phyloP scores from a whole-genome alignment of 2,329 filamentous ascomycete species.

The Alternaria viburni region DNA sequence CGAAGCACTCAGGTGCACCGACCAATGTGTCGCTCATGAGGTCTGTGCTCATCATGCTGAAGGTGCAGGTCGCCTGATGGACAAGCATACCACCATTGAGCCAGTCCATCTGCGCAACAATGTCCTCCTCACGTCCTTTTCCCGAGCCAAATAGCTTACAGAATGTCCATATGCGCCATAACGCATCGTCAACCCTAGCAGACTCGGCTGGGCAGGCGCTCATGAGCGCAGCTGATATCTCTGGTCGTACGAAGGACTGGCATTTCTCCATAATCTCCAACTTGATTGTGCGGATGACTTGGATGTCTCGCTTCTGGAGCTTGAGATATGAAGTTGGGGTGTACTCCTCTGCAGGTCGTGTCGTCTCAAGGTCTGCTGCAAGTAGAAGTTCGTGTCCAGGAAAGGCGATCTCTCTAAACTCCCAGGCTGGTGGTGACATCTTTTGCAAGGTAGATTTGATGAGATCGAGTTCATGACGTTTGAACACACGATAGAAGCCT shows the following conservation, averaged over 20 bases:
- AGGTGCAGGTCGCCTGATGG: constrained; percentile 53
- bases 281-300: constrained; percentile 62
- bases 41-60: constrained; percentile 57
- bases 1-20: constrained; percentile 64
- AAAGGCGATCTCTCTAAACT: constrained; percentile 64
- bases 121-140: constrained; percentile 64
- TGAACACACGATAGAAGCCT: constrained; percentile 65
- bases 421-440: constrained; percentile 65
- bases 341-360: constrained; percentile 59
- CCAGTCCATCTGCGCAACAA: constrained; percentile 68
- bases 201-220: constrained; percentile 55
- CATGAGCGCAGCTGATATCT: constrained; percentile 61
- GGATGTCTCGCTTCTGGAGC: constrained; percentile 60
- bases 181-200: constrained; percentile 64
- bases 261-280: constrained; percentile 61
- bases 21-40: constrained; percentile 62
- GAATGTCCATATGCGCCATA: constrained; percentile 72
- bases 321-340: constrained; percentile 60
- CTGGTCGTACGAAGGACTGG: constrained; percentile 61
- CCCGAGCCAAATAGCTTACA: constrained; percentile 67
- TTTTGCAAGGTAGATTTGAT: constrained; percentile 59
- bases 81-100: constrained; percentile 63
- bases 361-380: constrained; percentile 51
- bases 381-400: constrained; percentile 55
- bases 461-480: constrained; percentile 61